Conservation (phyloP, 2,329 filamentous ascomycete genomes). For the Herpotrichia juniperi region DNA sequence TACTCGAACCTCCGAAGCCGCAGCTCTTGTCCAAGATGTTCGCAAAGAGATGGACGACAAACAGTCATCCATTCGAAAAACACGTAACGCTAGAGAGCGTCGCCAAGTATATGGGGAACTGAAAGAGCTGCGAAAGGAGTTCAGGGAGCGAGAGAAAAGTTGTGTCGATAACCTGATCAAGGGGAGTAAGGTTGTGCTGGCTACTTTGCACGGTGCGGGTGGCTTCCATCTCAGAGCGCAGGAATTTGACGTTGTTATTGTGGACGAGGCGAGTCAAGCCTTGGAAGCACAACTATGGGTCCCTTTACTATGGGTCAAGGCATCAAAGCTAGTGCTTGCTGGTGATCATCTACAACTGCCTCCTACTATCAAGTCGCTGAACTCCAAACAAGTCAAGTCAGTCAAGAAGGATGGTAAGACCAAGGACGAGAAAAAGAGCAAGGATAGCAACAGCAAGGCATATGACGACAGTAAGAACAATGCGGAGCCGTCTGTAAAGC, state of each 20-base stretch:
- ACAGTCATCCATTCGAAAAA: constrained; percentile 87
- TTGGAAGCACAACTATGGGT: constrained; percentile 98
- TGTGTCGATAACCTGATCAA: constrained; percentile 79
- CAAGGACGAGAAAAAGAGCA: constrained; percentile 50
- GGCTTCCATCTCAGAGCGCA: constrained; percentile 80
- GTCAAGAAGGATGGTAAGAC: constrained; percentile 40
- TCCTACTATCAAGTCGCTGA: constrained; percentile 86
- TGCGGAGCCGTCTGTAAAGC: constrained; percentile 26
- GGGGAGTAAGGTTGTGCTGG: constrained; percentile 84
- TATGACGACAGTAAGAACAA: constrained; percentile 43
- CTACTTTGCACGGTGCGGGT: constrained; percentile 90
- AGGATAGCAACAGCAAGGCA: constrained; percentile 30
- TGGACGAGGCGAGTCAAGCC: constrained; percentile 95
- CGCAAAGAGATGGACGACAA: constrained; percentile 92
- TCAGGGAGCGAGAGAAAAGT: constrained; percentile 78
- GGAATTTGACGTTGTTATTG: constrained; percentile 89
- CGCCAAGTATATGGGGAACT: constrained; percentile 84
- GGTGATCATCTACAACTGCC: constrained; percentile 94
- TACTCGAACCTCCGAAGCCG: constrained; percentile 88
- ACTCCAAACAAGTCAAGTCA: constrained; percentile 46
- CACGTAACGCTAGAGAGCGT: constrained; percentile 78
- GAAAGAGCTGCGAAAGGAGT: constrained; percentile 86
- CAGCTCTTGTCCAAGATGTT: constrained; percentile 86
- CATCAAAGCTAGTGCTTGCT: constrained; percentile 85
- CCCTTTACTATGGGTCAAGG: constrained; percentile 71